Evolutionary conservation across 1,284 basidiomycete genomes (phyloP), one percentile per base, ranked within the genome.

Genomic region (Afroboletus lepidellus): DNA sequence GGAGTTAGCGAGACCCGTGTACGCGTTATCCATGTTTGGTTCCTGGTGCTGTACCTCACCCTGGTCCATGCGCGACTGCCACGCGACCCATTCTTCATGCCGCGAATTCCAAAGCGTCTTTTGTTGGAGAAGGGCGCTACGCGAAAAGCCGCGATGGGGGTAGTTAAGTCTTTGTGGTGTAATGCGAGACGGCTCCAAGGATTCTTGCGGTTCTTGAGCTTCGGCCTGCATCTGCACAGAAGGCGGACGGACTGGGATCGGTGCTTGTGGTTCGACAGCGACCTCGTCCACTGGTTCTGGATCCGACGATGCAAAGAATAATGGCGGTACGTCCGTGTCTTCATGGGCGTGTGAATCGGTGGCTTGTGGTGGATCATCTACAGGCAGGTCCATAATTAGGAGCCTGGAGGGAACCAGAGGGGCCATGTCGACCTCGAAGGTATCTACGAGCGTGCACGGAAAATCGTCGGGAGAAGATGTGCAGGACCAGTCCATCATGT

Each of bases 71-170:
- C 59, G 44, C 32, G 64, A 62, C 43, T 71, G 58, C 60, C 73
- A 70, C 38, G 72, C 72, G 8, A 66, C 66, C 79, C 80, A 83
- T 50, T 75, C 72, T 45, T 76, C 77, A 50, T 77, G 74, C 13
- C 82, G 74, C 6, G 69, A 59, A 29, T 72, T 69, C 84, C 84
- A 87, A 58, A 86, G 77, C 63, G 71, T 78, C 60, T 84, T 86
- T 53, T 77, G 65, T 58, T 84, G 76, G 8, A 73, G 65, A 34
- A 86, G 73, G 1, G 80, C 77, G 55, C 77, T 78, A 18, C 77
- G 75, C 12, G 84, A 87, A 52, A 80, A 74, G 2, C 84, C 84
- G 57, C 78, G 83, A 51, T 85, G 71, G 6, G 65, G 53, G 50
- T 68, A 63, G 27, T 55, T 54, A 29, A 62, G 60, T 44, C 64